Conservation (phyloP, 441 rosid genomes). For the Aquilaria agallochum region DNA sequence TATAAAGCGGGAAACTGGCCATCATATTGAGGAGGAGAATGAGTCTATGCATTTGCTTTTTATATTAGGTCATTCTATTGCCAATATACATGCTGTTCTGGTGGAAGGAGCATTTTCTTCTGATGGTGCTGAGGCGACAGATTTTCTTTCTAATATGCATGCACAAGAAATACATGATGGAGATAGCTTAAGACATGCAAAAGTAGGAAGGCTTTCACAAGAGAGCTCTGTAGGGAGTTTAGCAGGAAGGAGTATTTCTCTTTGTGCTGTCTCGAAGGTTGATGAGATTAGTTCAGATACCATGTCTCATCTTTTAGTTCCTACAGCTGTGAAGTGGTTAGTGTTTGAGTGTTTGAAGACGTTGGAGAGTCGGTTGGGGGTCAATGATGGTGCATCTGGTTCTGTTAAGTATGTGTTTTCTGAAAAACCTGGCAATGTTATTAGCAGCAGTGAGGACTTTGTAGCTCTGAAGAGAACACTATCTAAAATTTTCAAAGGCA, state of each 20-base stretch:
- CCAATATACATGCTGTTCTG: slow-evolving; percentile 72
- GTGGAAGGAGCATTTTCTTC: slow-evolving; percentile 78
- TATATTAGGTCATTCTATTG: slow-evolving; percentile 58
- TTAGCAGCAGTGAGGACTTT: slow-evolving; percentile 34
- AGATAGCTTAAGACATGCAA: slow-evolving; percentile 67
- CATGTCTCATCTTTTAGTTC: slow-evolving; percentile 35
- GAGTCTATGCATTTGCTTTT: slow-evolving; percentile 60
- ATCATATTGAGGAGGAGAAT: slow-evolving; percentile 69
- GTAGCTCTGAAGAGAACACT: slow-evolving; percentile 51
- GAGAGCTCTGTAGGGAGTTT: slow-evolving; percentile 69
- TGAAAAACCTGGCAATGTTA: slow-evolving; percentile 31
- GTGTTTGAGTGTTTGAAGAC: slow-evolving; percentile 73
- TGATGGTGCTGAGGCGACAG: slow-evolving; percentile 38
- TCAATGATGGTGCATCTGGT: slow-evolving; percentile 45
- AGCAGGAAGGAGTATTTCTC: slow-evolving; percentile 44
- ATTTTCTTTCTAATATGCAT: slow-evolving; percentile 19
- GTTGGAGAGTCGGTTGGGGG: slow-evolving; percentile 67
- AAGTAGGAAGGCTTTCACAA: slow-evolving; percentile 82
- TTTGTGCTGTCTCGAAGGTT: slow-evolving; percentile 32
- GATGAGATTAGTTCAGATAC: slow-evolving; percentile 37
- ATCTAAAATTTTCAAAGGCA: slow-evolving; percentile 53
- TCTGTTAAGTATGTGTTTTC: slow-evolving; percentile 30
- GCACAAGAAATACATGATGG: slow-evolving; percentile 44
- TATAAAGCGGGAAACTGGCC: slow-evolving; percentile 85
- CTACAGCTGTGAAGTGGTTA: slow-evolving; percentile 58